Evolutionary conservation across 2,329 filamentous ascomycete species (phyloP), one percentile per base, ranked within the genome.

Genomic region (Thyridium curvatum): DNA sequence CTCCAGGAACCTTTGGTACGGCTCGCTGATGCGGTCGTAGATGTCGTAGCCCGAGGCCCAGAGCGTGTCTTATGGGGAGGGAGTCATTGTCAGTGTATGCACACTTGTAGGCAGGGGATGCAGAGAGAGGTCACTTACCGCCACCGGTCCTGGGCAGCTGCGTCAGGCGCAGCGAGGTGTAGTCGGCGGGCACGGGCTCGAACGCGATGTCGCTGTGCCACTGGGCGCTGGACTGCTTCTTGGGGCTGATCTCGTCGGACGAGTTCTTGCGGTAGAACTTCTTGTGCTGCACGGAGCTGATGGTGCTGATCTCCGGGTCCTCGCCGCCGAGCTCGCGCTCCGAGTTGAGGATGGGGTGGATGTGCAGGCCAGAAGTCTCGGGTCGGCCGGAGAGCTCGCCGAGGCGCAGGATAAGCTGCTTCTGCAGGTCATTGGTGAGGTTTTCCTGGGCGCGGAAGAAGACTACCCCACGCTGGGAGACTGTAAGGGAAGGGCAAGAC

Each of bases 381-480:
- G 81, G 80, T 42, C 74, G 77, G 32, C 78, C 78, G 1, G 71
- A 66, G 9, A 83, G 62, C 48, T 75, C 62, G 8, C 81, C 80
- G 2, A 85, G 65, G 1, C 69, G 66, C 12, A 77, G 65, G 28
- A 76, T 72, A 0, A 84, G 60, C 17, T 70, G 56, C 57, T 84
- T 84, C 49, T 80, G 77, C 6, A 78, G 63, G 0, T 74, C 72
- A 46, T 80, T 71, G 46, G 66, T 67, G 6, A 81, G 58, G 45
- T 71, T 65, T 49, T 77, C 62, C 44, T 84, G 79, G 9, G 68
- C 64, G 12, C 79, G 72, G 55, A 83, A 79, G 58, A 83, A 81
- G 31, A 83, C 77, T 3, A 83, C 79, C 2, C 77, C 77, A 12
- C 79, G 68, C 45, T 74, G 69, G 1, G 78, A 79, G 45, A 82